A percentile compares a stretch with the other conserved stretches of the same genome.
phyloP scores from a whole-genome alignment of 371 early-diverging fungal species.

The Mortierella sp. region DNA sequence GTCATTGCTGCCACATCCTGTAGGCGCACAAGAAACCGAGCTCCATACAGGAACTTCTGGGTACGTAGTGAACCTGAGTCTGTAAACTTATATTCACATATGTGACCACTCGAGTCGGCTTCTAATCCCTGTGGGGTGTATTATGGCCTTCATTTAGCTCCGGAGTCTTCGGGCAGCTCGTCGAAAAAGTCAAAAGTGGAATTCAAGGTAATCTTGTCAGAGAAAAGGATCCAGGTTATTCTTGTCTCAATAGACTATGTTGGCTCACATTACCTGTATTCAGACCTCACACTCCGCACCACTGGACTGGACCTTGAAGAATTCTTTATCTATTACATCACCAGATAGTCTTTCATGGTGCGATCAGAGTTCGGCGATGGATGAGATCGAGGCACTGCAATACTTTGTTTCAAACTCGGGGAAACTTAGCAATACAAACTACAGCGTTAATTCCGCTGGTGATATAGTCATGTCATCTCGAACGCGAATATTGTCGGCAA shows the following conservation, averaged over 20 bases:
- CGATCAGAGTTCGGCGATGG: slow-evolving; percentile 24
- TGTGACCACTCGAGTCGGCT: neutral
- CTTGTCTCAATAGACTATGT: neutral
- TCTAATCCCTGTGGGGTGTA: neutral
- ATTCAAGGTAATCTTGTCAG: slow-evolving; percentile 8
- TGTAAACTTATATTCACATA: neutral
- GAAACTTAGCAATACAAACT: neutral
- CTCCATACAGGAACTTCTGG: slow-evolving; percentile 1
- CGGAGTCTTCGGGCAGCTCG: neutral
- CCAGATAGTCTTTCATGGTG: slow-evolving; percentile 39
- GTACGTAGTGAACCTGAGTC: neutral
- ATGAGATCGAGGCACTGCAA: slow-evolving; percentile 33
- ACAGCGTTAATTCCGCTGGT: neutral
- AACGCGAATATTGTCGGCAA: slow-evolving; percentile 15
- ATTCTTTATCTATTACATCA: slow-evolving; percentile 27
- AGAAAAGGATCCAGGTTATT: neutral
- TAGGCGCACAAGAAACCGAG: neutral
- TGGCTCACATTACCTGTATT: neutral
- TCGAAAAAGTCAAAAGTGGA: slow-evolving; percentile 14
- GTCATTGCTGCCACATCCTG: neutral
- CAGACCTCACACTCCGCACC: slow-evolving; percentile 23
- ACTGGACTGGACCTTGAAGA: slow-evolving; percentile 50
- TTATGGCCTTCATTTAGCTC: slow-evolving; percentile 7
- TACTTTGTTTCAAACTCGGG: slow-evolving; percentile 22
- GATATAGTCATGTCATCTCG: slow-evolving; percentile 4